phyloP scores from a whole-genome alignment of 306 rosid species.

The Vigna hirtella region DNA sequence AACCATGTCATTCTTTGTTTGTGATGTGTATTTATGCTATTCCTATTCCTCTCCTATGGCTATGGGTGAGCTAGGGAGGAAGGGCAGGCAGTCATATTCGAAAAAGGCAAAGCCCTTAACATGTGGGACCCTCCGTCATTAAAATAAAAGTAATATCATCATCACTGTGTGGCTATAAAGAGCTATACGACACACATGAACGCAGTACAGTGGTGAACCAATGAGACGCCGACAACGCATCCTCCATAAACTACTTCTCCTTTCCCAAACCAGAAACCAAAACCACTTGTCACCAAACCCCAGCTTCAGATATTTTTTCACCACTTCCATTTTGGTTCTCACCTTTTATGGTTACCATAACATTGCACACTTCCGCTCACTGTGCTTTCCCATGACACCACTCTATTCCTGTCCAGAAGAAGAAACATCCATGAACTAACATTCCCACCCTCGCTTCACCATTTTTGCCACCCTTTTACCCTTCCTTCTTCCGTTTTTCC shows the following conservation, averaged over 20 bases:
- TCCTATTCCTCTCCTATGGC: background rate
- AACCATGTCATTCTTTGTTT: no score
- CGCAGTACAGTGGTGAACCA: constrained; percentile 35
- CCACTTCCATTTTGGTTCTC: background rate
- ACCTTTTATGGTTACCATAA: background rate
- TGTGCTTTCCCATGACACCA: constrained; percentile 45
- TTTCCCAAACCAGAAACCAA: constrained; percentile 50
- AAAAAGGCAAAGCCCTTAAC: constrained; percentile 19
- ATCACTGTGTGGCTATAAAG: constrained; percentile 18
- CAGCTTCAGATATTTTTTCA: background rate
- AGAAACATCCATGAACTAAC: constrained; percentile 42
- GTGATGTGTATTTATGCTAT: background rate
- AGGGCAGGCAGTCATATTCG: background rate
- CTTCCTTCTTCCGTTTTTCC: background rate
- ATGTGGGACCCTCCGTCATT: background rate
- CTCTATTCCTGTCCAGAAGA: constrained; percentile 45
- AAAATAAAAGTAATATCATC: background rate
- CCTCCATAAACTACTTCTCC: constrained; percentile 40
- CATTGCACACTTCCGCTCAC: constrained; percentile 16
- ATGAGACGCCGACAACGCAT: constrained; percentile 59
- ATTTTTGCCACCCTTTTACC: constrained; percentile 39
- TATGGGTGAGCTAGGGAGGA: no score
- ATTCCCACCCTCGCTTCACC: constrained; percentile 15
- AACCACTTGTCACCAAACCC: constrained; percentile 41
- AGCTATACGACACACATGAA: constrained; percentile 9